Evolutionary conservation across 768 basidiomycete genomes (phyloP), one percentile per base, ranked within the genome.

Genomic region (Fomitopsis serialis): DNA sequence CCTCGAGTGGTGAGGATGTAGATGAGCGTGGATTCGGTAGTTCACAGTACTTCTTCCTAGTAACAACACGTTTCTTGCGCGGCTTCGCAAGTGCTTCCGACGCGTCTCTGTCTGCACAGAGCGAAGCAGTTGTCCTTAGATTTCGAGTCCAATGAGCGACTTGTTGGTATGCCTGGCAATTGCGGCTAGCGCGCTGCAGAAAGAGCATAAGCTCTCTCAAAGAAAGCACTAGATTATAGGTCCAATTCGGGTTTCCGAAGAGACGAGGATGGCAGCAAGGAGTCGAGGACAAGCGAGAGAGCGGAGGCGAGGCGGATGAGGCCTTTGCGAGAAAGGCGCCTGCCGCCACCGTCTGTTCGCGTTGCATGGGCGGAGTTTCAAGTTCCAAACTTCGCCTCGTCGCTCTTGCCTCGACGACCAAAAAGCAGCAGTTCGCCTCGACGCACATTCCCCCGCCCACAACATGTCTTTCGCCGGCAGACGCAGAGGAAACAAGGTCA

Each of bases 401-500:
- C 59, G 45, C 55, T 37, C 50, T 48, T 29, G 44, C 36, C 46
- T 42, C 54, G 48, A 43, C 54, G 45, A 56, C 60, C 50, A 61
- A 58, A 59, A 55, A 54, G 48, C 54, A 52, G 49, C 55, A 56
- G 43, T 36, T 52, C 22, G 50, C 59, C 58, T 55, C 36, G 57
- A 55, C 64, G 54, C 56, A 54, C 47, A 52, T 52, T 34, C 54
- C 48, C 49, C 52, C 49, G 45, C 54, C 52, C 44, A 52, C 59
- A 67, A 13, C 62, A 91, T 89, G 87, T 89, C 89, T 63, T 89
- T 88, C 68, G 87, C 89, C 63, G 89, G 86, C 66, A 82, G 87
- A 75, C 86, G 89, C 68, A 81, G 88, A 68, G 85, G 85, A 66
- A 93, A 92, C 77, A 98, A 98, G 72, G 92, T 91, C 72, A 98